Conservation (phyloP, 106 monocot species). For the Dioscorea alata region DNA sequence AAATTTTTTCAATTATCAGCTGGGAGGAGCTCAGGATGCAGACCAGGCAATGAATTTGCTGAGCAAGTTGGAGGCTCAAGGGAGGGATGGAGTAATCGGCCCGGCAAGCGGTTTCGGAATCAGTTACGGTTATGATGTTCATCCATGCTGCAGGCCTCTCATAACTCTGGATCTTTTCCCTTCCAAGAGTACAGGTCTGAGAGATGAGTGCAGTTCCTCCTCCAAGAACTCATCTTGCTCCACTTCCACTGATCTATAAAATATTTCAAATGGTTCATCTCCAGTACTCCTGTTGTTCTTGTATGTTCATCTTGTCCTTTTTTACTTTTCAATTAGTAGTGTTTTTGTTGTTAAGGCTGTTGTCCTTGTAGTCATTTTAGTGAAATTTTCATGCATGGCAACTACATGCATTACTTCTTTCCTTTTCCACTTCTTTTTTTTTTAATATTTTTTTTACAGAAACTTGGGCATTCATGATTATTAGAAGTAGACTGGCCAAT, state of each 20-base stretch:
- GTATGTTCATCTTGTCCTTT: not conserved
- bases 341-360: not conserved
- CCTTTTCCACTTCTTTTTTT: too few relatives aligned
- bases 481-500: too few relatives aligned
- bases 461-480: too few relatives aligned
- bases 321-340: not conserved
- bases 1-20: not conserved
- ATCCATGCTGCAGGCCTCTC: slow-evolving; percentile 30
- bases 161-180: slow-evolving; percentile 80
- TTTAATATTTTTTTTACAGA: too few relatives aligned
- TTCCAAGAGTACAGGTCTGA: slow-evolving; percentile 43
- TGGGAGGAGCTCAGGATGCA: slow-evolving; percentile 16
- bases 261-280: too few relatives aligned
- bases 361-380: not conserved
- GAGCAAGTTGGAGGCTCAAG: slow-evolving; percentile 25
- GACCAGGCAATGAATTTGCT: slow-evolving; percentile 32
- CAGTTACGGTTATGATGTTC: slow-evolving; percentile 7
- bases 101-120: not conserved
- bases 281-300: too few relatives aligned
- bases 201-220: slow-evolving; percentile 38
- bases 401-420: slow-evolving; percentile 6
- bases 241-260: slow-evolving; percentile 23
- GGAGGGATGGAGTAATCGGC: not conserved
- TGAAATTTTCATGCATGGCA: not conserved
- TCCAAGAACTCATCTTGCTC: slow-evolving; percentile 66